A percentile compares a stretch with the other conserved stretches of the same genome.
These are phyloP conservation scores for Alternaria conjuncta DNA, from an alignment of 2,329 filamentous ascomycete genomes.

Conservation along the genomic window DNA sequence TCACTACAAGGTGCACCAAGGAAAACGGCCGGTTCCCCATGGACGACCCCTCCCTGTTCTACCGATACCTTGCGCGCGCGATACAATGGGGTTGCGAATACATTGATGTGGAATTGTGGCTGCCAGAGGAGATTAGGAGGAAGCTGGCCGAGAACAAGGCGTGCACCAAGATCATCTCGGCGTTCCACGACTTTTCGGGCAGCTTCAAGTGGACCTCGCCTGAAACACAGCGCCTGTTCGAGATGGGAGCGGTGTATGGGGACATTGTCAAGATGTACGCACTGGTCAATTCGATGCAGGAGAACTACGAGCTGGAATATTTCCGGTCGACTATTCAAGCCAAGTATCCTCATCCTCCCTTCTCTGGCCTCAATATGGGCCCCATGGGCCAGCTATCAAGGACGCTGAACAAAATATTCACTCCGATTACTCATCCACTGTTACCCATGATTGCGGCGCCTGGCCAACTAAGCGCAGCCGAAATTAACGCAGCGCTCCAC, in stretches of 20 bases:
- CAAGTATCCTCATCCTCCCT: conserved; percentile 72
- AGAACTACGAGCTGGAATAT: conserved; percentile 90
- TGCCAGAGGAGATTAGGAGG: conserved; percentile 76
- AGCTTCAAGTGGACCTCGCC: conserved; percentile 82
- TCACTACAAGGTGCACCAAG: conserved; percentile 80
- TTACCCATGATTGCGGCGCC: conserved; percentile 84
- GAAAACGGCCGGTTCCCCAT: conserved; percentile 88
- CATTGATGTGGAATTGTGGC: conserved; percentile 86
- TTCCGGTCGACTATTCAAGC: conserved; percentile 79
- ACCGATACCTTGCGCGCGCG: conserved; percentile 79
- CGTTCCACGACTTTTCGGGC: conserved; percentile 87
- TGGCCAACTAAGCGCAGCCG: conserved; percentile 82
- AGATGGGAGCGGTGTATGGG: conserved; percentile 73
- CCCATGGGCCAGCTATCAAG: conserved; percentile 84
- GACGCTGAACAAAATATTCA: conserved; percentile 84
- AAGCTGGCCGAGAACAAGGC: conserved; percentile 73
- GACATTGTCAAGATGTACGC: conserved; percentile 93
- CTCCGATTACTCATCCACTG: conserved; percentile 84
- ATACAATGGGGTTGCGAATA: conserved; percentile 92
- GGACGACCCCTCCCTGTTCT: conserved; percentile 76
- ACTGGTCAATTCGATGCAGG: conserved; percentile 79
- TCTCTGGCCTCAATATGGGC: conserved; percentile 88
- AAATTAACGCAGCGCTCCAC: conserved; percentile 81
- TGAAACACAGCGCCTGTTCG: conserved; percentile 74
- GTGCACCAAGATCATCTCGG: conserved; percentile 86